Base-by-base conservation (phyloP, 2,329 filamentous ascomycete species). In the Aspergillus fumigatiaffinis region DNA sequence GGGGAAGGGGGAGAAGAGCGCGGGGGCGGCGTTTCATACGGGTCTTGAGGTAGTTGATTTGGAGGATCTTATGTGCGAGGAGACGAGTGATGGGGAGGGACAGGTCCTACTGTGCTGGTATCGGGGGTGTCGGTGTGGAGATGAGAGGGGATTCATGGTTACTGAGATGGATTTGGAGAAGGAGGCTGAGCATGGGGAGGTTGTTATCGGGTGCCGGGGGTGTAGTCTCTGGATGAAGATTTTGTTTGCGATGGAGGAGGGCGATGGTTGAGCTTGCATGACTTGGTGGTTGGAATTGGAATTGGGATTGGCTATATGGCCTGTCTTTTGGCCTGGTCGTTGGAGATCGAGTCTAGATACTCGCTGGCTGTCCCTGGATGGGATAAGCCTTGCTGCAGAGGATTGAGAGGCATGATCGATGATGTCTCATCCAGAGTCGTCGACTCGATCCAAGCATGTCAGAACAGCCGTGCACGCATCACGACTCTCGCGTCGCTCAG, bases 211-310 rank as follows among this genome's bases (percentile, higher is more conserved):
- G 2, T 87, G 85, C 74, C 76, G 77, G 56, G 84, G 85, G 38
- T 87, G 85, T 71, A 87, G 84, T 77, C 75, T 87, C 57, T 87
- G 82, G 80, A 76, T 87, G 59, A 82, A 82, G 68, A 79, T 87
- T 48, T 71, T 82, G 61, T 87, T 87, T 76, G 82, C 78, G 23
- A 77, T 82, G 50, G 78, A 79, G 42, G 68, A 68, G 56, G 78
- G 76, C 8, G 69, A 66, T 50, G 66, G 48, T 38, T 54, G 23
- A 47, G 14, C 9, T 42, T 21, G n/a, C 17, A 6, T 51, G 10
- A 26, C 10, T 42, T 47, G 9, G 32, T 56, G 48, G 25, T 25
- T 14, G 21, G 28, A n/a, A 9, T 41, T 35, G 26, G 41, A 20
- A 44, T 38, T 38, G 32, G 1, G 12, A 38, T 38, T 38, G 32